phyloP scores from a whole-genome alignment of 2,329 filamentous ascomycete species.

The Ilyonectria robusta region DNA sequence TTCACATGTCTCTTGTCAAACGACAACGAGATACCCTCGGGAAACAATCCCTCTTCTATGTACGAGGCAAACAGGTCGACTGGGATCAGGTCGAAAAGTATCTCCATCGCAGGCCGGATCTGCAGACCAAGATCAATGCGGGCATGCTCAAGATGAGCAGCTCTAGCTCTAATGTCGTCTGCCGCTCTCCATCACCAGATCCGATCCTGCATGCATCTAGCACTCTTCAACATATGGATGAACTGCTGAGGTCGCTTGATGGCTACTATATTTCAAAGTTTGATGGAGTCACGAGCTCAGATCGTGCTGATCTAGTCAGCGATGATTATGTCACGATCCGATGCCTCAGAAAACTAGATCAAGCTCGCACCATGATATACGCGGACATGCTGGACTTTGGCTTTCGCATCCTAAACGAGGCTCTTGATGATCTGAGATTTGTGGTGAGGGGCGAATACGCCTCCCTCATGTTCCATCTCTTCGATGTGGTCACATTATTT shows the following conservation, averaged over 20 bases:
- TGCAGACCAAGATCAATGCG: slow-evolving; percentile 6
- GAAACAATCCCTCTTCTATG: not conserved
- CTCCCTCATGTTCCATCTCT: slow-evolving; percentile 4
- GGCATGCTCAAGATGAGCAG: slow-evolving; percentile 7
- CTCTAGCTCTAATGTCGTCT: not conserved
- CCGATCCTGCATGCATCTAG: not conserved
- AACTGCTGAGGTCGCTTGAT: not conserved
- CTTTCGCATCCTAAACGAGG: slow-evolving; percentile 1
- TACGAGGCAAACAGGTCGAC: slow-evolving; percentile 2
- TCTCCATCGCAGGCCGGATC: slow-evolving; percentile 5
- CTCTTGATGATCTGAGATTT: not conserved
- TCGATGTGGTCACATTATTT: not conserved
- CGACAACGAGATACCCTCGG: not conserved
- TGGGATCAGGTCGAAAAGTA: slow-evolving; percentile 7
- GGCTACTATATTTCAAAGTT: not conserved
- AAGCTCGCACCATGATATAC: slow-evolving; percentile 2
- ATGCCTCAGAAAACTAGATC: not conserved
- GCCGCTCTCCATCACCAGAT: slow-evolving; percentile 4
- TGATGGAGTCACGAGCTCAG: not conserved
- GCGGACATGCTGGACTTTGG: not conserved
- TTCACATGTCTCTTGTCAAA: slow-evolving; percentile 7
- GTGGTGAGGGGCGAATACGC: not conserved
- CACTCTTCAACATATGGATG: slow-evolving; percentile 2
- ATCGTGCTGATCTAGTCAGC: not conserved
- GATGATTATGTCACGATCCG: not conserved